phyloP scores from a whole-genome alignment of 495 filamentous ascomycete species.

The Podospora tetraspora region DNA sequence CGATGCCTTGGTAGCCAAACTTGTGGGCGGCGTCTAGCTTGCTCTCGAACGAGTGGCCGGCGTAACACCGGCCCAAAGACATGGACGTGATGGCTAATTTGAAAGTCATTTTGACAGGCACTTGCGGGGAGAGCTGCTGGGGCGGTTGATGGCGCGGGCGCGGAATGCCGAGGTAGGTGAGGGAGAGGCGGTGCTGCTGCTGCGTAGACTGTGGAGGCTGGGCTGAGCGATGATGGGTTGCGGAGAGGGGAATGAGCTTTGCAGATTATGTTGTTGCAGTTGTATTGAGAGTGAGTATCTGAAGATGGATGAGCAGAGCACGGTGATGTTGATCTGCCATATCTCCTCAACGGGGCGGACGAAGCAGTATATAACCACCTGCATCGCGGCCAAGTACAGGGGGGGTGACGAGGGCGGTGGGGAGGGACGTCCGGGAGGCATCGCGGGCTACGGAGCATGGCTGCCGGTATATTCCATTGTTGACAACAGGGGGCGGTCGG shows the following conservation, averaged over 20 bases:
- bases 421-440: neutral
- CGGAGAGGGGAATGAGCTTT: neutral
- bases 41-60: constrained; percentile 52
- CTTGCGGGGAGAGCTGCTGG: neutral
- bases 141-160: neutral
- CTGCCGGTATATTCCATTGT: neutral
- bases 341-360: neutral
- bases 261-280: neutral
- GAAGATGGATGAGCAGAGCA: neutral
- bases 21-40: constrained; percentile 63
- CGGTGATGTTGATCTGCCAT: neutral
- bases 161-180: neutral
- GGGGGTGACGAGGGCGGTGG: neutral
- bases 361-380: neutral
- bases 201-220: neutral
- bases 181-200: neutral
- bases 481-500: neutral
- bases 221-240: neutral
- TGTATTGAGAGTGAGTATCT: neutral
- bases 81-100: constrained; percentile 60
- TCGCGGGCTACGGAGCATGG: neutral
- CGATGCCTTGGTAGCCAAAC: constrained; percentile 65
- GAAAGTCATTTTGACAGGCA: constrained; percentile 26
- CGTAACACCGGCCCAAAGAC: constrained; percentile 58
- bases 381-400: neutral